Evolutionary conservation across 2,329 filamentous ascomycete genomes (phyloP).

Genomic region (Fusarium brevicatenulatum): DNA sequence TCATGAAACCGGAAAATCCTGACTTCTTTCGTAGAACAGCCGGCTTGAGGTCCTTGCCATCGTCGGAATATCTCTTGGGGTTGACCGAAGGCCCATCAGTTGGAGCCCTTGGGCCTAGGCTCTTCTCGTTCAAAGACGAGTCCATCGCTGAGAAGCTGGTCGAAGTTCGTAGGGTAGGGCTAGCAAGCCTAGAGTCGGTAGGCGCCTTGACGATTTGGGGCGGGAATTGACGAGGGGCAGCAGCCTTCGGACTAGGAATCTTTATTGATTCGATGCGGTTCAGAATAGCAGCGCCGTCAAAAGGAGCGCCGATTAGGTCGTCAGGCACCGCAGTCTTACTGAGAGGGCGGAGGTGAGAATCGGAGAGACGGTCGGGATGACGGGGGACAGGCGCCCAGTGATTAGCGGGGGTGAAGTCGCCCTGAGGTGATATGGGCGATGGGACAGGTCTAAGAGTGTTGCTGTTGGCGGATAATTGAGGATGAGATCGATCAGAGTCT

Average conservation of each 20-base stretch:
- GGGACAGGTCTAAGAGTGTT: constrained; percentile 55
- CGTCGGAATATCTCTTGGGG: constrained; percentile 82
- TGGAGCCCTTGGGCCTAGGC: constrained; percentile 45
- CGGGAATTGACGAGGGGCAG: constrained; percentile 44
- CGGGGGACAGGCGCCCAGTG: constrained; percentile 44
- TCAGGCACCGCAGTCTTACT: constrained; percentile 52
- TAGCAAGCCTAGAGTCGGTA: constrained; percentile 61
- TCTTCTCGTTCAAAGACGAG: constrained; percentile 51
- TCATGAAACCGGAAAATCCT: constrained; percentile 88
- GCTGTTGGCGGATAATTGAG: constrained; percentile 54
- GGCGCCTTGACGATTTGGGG: constrained; percentile 59
- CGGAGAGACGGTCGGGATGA: constrained; percentile 44
- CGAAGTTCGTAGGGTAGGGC: constrained; percentile 71
- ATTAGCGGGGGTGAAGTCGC: constrained; percentile 57
- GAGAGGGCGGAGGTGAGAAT: constrained; percentile 41
- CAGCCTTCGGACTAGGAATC: constrained; percentile 46
- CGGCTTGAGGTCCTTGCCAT: constrained; percentile 71
- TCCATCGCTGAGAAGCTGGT: constrained; percentile 61
- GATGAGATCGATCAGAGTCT: constrained; percentile 45
- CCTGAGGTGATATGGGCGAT: constrained; percentile 58
- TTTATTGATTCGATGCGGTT: constrained; percentile 67
- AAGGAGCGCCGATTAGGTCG: constrained; percentile 72
- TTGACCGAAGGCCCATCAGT: constrained; percentile 60
- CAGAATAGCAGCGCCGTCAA: constrained; percentile 71
- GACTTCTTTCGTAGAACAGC: constrained; percentile 81